These are phyloP conservation scores for Aspergillus sp. DNA, from an alignment of 2,329 filamentous ascomycete species.

Conservation along the genomic window DNA sequence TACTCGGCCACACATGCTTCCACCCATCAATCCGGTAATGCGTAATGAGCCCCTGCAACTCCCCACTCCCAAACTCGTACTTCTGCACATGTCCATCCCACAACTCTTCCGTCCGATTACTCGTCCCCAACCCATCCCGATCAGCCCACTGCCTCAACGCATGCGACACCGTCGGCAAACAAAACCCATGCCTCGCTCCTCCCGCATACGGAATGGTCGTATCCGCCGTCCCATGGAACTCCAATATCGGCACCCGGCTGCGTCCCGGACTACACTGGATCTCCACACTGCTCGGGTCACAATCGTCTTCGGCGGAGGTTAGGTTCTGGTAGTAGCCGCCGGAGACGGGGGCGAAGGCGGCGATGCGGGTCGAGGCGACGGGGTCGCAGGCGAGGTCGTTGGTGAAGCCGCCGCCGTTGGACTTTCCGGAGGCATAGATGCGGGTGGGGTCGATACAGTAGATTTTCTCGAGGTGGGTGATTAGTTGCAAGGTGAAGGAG, in stretches of 20 bases:
- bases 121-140: slow-evolving; percentile 17
- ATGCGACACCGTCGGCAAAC: slow-evolving; percentile 15
- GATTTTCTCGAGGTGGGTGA: slow-evolving; percentile 30
- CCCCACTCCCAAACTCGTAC: slow-evolving; percentile 6
- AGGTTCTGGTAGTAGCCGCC: slow-evolving; percentile 38
- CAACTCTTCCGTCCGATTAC: slow-evolving; percentile 2
- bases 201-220: slow-evolving; percentile 36
- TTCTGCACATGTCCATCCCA: slow-evolving; percentile 3
- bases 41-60: slow-evolving; percentile 5
- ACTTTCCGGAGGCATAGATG: slow-evolving; percentile 47
- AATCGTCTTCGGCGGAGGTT: slow-evolving; percentile 12
- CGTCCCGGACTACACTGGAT: slow-evolving; percentile 21
- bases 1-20: slow-evolving; percentile 17
- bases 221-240: slow-evolving; percentile 18
- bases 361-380: slow-evolving; percentile 36
- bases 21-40: slow-evolving; percentile 10
- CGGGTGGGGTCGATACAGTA: slow-evolving; percentile 42
- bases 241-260: slow-evolving; percentile 23
- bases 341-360: slow-evolving; percentile 45
- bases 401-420: slow-evolving; percentile 49
- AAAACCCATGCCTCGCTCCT: slow-evolving; percentile 14
- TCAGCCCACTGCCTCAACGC: slow-evolving; percentile 16
- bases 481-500: slow-evolving; percentile 39
- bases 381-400: slow-evolving; percentile 43
- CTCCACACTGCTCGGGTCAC: slow-evolving; percentile 9